These are phyloP conservation scores for Mycena vulgaris DNA, from an alignment of 768 basidiomycete genomes.

Conservation along the genomic window DNA sequence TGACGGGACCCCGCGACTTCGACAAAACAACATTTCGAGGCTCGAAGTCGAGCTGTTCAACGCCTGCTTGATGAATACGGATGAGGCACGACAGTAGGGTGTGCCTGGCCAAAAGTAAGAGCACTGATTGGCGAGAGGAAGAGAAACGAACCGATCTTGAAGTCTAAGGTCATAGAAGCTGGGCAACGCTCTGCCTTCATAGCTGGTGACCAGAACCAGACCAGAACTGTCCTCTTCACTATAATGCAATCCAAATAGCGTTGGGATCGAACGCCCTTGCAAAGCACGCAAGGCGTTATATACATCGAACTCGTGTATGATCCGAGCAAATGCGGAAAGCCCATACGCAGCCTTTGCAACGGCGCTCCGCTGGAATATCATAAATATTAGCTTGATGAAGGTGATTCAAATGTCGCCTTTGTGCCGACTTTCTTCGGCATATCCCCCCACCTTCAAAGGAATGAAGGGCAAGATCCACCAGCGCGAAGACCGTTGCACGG, in stretches of 20 bases:
- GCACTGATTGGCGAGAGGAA: background rate
- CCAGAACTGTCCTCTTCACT: background rate
- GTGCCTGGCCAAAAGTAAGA: background rate
- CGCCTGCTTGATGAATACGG: constrained; percentile 4
- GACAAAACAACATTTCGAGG: constrained; percentile 17
- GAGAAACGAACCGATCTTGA: constrained; percentile 8
- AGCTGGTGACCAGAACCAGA: constrained; percentile 3
- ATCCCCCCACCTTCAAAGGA: constrained; percentile 9
- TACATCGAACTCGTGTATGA: constrained; percentile 4
- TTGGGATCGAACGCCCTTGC: constrained; percentile 15
- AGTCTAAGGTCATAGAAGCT: constrained; percentile 1
- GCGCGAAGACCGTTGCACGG: too few relatives aligned
- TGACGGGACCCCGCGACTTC: too few relatives aligned
- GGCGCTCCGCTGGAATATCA: constrained; percentile 1
- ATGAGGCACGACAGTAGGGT: constrained; percentile 8
- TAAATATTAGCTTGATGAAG: constrained; percentile 6
- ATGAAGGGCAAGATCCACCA: background rate
- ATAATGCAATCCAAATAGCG: background rate
- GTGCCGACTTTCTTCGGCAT: constrained; percentile 12
- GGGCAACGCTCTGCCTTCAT: constrained; percentile 7
- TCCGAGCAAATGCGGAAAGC: constrained; percentile 6
- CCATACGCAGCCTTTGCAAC: constrained; percentile 18
- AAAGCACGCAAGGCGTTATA: constrained; percentile 11
- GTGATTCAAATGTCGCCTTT: constrained; percentile 7
- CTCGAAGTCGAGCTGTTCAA: constrained; percentile 15